Conservation (phyloP, 2,329 filamentous ascomycete genomes). For the Parastagonospora avenae region DNA sequence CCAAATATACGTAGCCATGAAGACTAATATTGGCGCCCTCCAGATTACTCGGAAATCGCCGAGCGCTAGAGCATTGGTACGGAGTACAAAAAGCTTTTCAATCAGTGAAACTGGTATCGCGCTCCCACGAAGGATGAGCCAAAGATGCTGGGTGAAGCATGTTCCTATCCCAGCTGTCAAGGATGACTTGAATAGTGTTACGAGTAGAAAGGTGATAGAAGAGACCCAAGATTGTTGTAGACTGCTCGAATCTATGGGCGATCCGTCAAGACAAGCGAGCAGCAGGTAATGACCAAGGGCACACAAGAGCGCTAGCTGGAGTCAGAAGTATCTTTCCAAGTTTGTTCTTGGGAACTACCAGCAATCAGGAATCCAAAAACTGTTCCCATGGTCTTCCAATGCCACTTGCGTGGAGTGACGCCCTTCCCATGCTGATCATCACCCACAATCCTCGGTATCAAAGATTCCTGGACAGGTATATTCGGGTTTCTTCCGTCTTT, state of each 20-base stretch:
- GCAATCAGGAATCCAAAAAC: not conserved
- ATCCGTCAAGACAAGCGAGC: not conserved
- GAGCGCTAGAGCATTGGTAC: not conserved
- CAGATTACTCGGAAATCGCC: not conserved
- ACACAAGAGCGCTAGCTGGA: not conserved
- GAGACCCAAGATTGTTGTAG: not conserved
- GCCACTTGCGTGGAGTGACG: not conserved
- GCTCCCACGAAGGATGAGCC: not conserved
- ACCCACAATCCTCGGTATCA: no score
- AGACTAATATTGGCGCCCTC: constrained; percentile 1
- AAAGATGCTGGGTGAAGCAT: constrained; percentile 6
- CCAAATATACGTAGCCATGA: constrained; percentile 6
- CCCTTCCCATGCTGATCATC: no score
- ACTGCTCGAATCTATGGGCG: not conserved
- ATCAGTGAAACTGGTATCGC: not conserved
- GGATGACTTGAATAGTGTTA: not conserved
- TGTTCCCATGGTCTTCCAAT: not conserved
- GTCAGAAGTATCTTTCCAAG: not conserved
- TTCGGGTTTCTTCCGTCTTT: no score
- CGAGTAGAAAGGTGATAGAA: not conserved
- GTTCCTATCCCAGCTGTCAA: not conserved
- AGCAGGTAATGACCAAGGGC: not conserved
- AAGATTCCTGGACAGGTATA: no score
- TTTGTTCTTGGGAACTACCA: not conserved
- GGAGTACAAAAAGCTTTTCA: constrained; percentile 3